A percentile compares a stretch with the other conserved stretches of the same genome.
Conservation (phyloP, 257 asterid species). For the Solanum habrochaites region DNA sequence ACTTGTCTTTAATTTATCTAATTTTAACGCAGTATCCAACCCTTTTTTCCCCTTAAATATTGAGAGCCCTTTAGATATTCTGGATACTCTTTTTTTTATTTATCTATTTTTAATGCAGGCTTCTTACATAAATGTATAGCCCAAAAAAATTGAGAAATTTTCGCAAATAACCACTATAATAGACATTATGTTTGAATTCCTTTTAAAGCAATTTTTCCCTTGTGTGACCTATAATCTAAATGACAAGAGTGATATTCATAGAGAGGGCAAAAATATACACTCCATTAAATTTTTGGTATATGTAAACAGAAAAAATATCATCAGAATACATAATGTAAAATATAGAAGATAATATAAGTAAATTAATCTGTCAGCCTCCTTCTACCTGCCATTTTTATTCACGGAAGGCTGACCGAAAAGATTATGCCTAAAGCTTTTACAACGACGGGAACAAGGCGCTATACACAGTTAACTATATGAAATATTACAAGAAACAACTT, state of each 20-base stretch:
- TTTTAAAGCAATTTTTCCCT: neutral
- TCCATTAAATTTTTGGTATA: neutral
- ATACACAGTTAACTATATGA: conserved; percentile 15
- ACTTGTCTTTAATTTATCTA: too few species aligned
- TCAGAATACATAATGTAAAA: neutral
- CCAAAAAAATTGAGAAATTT: too few species aligned
- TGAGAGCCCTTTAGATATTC: too few species aligned
- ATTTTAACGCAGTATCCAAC: too few species aligned
- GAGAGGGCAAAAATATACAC: neutral
- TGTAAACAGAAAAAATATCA: neutral
- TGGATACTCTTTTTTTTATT: too few species aligned
- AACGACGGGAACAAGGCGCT: conserved; percentile 15
- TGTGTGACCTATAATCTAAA: neutral
- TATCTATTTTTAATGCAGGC: too few species aligned
- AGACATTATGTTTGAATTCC: neutral
- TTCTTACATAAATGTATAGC: too few species aligned
- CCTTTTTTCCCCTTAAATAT: too few species aligned
- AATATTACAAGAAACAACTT: neutral
- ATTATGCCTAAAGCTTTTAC: conserved; percentile 20
- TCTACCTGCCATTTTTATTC: conserved; percentile 1
- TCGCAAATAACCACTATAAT: too few species aligned
- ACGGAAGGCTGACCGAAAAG: neutral
- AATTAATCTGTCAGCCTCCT: neutral
- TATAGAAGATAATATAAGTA: neutral
- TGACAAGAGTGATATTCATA: neutral